Evolutionary conservation across 352 stramenopile species (phyloP).

Genomic region (Thraustochytrium striatum): DNA sequence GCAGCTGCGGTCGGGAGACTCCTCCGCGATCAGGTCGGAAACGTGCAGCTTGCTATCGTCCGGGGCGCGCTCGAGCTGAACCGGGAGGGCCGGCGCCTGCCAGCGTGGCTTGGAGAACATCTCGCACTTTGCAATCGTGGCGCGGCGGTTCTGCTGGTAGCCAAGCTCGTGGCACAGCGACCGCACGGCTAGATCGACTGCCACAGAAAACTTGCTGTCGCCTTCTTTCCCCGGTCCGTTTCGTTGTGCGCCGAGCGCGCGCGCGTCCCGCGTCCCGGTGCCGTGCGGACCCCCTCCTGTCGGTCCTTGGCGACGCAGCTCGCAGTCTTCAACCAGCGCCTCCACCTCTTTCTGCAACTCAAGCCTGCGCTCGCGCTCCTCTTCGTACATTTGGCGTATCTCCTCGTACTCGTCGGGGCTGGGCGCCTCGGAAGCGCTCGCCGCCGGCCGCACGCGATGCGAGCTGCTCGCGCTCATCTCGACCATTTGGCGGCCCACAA

Average conservation of each 20-base stretch:
- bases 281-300: not conserved
- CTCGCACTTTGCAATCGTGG: slow-evolving; percentile 30
- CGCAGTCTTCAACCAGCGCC: slow-evolving; percentile 2
- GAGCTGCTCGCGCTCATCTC: not conserved
- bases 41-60: not conserved
- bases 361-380: slow-evolving; percentile 22
- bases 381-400: slow-evolving; percentile 19
- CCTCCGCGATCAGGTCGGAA: not conserved
- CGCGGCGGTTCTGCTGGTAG: not conserved
- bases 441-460: not conserved
- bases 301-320: not conserved
- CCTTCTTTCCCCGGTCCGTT: not conserved
- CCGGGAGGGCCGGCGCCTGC: not conserved
- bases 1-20: not conserved
- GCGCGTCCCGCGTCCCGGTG: not conserved
- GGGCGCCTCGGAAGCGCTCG: not conserved
- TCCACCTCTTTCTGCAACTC: slow-evolving; percentile 8
- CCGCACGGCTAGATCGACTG: slow-evolving; percentile 11
- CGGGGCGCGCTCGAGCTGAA: not conserved
- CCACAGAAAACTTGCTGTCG: slow-evolving; percentile 13
- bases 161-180: not conserved
- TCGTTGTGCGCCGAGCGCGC: not conserved
- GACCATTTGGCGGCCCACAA: slow-evolving; percentile 12
- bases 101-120: not conserved
- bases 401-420: slow-evolving; percentile 2